Base-by-base conservation (phyloP, 176 grass and related monocot genomes). In the Oryza glaberrima region DNA sequence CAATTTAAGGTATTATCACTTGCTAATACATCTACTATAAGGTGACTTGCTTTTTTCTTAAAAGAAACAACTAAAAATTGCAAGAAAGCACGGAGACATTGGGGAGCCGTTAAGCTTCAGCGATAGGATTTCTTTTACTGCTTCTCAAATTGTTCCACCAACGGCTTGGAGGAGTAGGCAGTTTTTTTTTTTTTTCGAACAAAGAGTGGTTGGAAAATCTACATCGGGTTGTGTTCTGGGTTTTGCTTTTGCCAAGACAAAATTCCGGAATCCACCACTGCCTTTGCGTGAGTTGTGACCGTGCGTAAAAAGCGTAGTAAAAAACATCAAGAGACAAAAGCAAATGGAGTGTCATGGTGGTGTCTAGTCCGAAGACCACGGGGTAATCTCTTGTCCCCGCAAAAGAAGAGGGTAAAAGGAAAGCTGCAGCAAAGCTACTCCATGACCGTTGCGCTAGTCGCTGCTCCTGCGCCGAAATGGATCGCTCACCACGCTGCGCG, bases 351-450 rank as follows among this genome's bases (percentile, higher is more conserved):
- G 38, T 6, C 10, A 65, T 83, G 17, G 72, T 34, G 58, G 43
- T 75, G 71, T 75, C 71, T 38, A 51, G 48, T 82, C 69, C 22
- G 69, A 73, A 35, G 70, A 2, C 47, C 7, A 15, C 16, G 73
- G 45, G 45, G 9, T 23, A 51, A 51, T n/a, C 8, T 14, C 47
- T 5, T 25, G 30, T 35, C 49, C 67, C 65, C n/a, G 67, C 20
- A 56, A 70, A 70, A n/a, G 54, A n/a, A 8, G 16, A 58, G 54
- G 6, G 52, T 19, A 58, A 58, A 58, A 58, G 20, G 2, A 58
- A n/a, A 58, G 54, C 54, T 58, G 79, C 46, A 45, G 79, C 46
- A 65, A 78, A 45, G 22, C 13, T 30, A 17, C 23, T 58, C 25
- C 25, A 5, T 1, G 23, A 25, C 45, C 61, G 19, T 58, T n/a